Base-by-base conservation (phyloP, 2,329 filamentous ascomycete species). In the Dendrostoma leiphaemia region DNA sequence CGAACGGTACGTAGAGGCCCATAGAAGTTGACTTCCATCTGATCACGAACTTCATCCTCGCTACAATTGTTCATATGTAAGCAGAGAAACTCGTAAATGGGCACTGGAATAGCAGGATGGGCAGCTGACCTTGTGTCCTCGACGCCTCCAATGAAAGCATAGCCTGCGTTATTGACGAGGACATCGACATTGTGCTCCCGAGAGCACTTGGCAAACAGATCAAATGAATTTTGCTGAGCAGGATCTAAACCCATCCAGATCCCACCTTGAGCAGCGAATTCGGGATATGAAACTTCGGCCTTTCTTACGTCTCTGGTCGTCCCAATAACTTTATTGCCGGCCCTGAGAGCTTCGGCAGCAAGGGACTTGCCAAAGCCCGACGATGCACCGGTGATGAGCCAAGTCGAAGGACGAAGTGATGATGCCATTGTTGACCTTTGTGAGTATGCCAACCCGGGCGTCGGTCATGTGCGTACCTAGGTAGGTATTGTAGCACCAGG, bases 11-110 rank as follows among this genome's bases (percentile, higher is more conserved):
- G 79, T 48, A 80, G 63, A 7, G 70, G 64, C 3, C 79, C 80
- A 57, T 82, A 78, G 28, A 83, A 76, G 53, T 84, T 83, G 29
- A 78, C 79, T 61, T 77, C 71, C 63, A 80, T 81, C 10, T 64
- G 59, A 3, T 67, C 63, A 10, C 65, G 66, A 23, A 72, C 61
- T 56, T 76, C 73, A 32, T 71, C 60, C 24, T 61, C 55, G 31
- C 61, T 65, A 6, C n/a, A n/a, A n/a, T n/a, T n/a, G n/a, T n/a
- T n/a, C n/a, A 32, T 32, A 32, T 32, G 29, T n/a, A 32, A 32
- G 29, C 29, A 32, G n/a, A n/a, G n/a, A n/a, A n/a, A n/a, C n/a
- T n/a, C n/a, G n/a, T n/a, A n/a, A n/a, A n/a, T n/a, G n/a, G n/a
- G n/a, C n/a, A 32, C 29, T 28, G 10, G n/a, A 17, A 9, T n/a